These are phyloP conservation scores for Ogataea degrootiae DNA, from an alignment of 805 yeast genomes.

Conservation along the genomic window DNA sequence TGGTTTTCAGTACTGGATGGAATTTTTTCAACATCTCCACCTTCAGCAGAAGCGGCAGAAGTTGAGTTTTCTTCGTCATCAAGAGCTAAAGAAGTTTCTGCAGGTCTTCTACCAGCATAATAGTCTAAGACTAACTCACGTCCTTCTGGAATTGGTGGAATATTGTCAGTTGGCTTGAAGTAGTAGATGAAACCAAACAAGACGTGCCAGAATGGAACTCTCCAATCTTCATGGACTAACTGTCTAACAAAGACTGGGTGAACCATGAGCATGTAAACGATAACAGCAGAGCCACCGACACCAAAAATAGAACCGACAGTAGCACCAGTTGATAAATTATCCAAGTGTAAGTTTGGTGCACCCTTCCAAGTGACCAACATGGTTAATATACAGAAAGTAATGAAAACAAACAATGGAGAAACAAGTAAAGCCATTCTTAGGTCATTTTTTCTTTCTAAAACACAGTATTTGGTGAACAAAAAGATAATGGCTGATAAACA, in stretches of 20 bases:
- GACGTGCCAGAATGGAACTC: constrained; percentile 52
- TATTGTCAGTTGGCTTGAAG: constrained; percentile 50
- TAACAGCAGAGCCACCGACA: constrained; percentile 53
- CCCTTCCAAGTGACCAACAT: constrained; percentile 82
- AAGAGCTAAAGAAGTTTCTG: not conserved
- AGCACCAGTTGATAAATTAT: constrained; percentile 47
- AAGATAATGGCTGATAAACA: constrained; percentile 54
- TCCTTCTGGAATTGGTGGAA: constrained; percentile 66
- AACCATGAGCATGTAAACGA: constrained; percentile 47
- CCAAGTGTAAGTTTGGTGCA: constrained; percentile 60
- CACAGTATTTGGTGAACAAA: constrained; percentile 52
- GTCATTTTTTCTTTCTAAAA: constrained; percentile 54
- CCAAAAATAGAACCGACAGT: constrained; percentile 59
- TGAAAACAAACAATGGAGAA: constrained; percentile 58
- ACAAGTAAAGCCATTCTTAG: constrained; percentile 51
- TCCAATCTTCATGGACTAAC: constrained; percentile 62
- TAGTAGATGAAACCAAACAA: constrained; percentile 51
- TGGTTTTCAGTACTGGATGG: constrained; percentile 14
- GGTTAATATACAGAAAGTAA: constrained; percentile 58
- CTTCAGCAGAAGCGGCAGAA: constrained; percentile 9
- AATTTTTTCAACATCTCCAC: constrained; percentile 16
- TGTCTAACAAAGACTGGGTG: constrained; percentile 61
- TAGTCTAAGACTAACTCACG: constrained; percentile 54
- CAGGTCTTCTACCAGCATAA: constrained; percentile 54
- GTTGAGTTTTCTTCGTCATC: constrained; percentile 1